Base-by-base conservation (phyloP, 768 basidiomycete species). In the Mycena vitilis region DNA sequence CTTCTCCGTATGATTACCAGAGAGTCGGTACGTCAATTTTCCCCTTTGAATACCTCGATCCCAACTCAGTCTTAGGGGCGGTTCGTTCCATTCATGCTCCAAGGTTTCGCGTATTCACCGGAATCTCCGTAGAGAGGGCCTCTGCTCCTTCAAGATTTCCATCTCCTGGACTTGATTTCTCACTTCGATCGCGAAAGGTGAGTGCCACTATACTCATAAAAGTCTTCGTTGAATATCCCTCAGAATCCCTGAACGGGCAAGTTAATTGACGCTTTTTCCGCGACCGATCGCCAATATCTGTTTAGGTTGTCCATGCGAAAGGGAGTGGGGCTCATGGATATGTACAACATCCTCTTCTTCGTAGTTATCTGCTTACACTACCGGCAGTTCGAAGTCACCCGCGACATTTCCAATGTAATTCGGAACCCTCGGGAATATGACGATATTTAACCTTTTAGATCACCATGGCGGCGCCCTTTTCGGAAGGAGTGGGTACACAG, bases 281-380 rank as follows among this genome's bases (percentile, higher is more conserved):
- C 6, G 23, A 18, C 44, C 44, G 16, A 25, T 37, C n/a, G 20
- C 15, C 13, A 40, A 53, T 10, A 20, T 49, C 23, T 4, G 7
- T 22, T 23, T 44, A 70, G 69, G 65, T 71, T 30, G 71, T 71
- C 4, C 71, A 71, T 37, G 71, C 71, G 10, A 71, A 71, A 34
- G 70, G 70, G 20, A 71, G 70, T 22, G 70, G 70, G 22, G 70
- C 70, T 40, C 70, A 71, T 34, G 70, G 70, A 34, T 71, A 71
- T 44, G 69, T 66, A 54, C 13, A 48, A 45, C 45, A 36, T 10
- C 4, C n/a, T 4, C 53, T 2, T 30, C 9, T 57, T 34, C 22
- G 6, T 60, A 15, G 6, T 22, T n/a, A 42, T 65, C 36, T 22
- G 13, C 44, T 59, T n/a, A 60, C 11, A 20, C 23, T 20, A 25